A percentile compares a stretch with the other conserved stretches of the same genome.
Evolutionary conservation across 805 yeast genomes (phyloP).

Genomic region (Metschnikowia proteae): DNA sequence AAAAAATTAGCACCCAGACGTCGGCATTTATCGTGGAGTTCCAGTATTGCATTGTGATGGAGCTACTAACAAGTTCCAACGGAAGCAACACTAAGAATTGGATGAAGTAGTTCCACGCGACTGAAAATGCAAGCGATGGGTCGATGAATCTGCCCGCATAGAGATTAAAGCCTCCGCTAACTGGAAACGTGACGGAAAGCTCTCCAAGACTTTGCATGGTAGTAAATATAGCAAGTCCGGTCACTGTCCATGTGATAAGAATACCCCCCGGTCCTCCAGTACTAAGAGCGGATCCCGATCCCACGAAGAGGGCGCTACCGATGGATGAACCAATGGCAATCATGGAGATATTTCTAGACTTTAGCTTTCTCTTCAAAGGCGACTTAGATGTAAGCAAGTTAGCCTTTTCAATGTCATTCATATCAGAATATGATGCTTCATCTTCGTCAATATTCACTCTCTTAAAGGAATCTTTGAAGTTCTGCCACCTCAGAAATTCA

Average conservation of each 20-base stretch:
- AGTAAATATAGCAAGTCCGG: conserved; percentile 64
- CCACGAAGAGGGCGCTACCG: conserved; percentile 76
- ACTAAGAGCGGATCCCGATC: conserved; percentile 67
- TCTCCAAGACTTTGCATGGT: conserved; percentile 18
- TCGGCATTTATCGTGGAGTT: conserved; percentile 16
- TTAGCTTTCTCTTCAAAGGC: conserved; percentile 44
- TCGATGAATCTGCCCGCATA: conserved; percentile 54
- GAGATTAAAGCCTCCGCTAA: conserved; percentile 58
- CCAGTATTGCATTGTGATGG: conserved; percentile 25
- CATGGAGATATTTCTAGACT: conserved; percentile 59
- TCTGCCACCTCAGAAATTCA: conserved; percentile 34
- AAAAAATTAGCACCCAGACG: conserved; percentile 53
- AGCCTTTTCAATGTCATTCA: conserved; percentile 38
- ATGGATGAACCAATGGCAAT: conserved; percentile 80
- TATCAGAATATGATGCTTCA: conserved; percentile 19
- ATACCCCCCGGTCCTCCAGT: conserved; percentile 67
- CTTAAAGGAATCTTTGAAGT: conserved; percentile 49
- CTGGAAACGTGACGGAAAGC: conserved; percentile 18
- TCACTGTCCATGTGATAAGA: conserved; percentile 60
- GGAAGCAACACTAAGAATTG: conserved; percentile 64
- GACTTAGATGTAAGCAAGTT: conserved; percentile 39
- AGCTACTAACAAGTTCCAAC: conserved; percentile 61
- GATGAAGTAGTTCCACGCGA: conserved; percentile 59
- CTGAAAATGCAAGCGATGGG: conserved; percentile 55
- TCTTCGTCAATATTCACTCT: conserved; percentile 27